Conservation (phyloP, 148 eudicot species). For the Vaccinium macrocarpon region DNA sequence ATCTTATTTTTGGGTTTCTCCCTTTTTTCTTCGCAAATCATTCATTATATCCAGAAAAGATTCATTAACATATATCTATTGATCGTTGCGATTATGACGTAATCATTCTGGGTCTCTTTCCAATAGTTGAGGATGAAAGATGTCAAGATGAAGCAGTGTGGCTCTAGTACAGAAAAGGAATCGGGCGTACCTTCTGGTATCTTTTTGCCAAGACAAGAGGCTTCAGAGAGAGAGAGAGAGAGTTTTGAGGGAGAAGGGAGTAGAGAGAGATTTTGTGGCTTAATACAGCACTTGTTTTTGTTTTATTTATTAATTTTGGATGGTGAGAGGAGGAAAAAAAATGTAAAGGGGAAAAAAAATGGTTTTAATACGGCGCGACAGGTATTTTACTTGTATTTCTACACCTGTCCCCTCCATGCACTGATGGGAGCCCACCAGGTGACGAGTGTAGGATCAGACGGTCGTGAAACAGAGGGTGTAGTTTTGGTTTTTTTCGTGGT, state of each 20-base stretch:
- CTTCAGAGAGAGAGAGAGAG: background rate
- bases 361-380: conserved; percentile 19
- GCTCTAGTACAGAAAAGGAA: background rate
- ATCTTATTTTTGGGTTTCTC: background rate
- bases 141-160: background rate
- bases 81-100: conserved; percentile 1
- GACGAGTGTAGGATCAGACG: background rate
- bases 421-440: conserved; percentile 19
- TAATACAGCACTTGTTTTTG: background rate
- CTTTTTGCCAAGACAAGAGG: conserved; percentile 13
- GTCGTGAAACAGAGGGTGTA: background rate
- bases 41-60: background rate
- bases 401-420: conserved; percentile 34
- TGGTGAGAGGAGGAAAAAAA: background rate
- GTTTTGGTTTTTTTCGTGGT: background rate
- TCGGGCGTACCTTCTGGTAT: conserved; percentile 19
- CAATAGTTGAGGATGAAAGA: background rate
- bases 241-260: background rate
- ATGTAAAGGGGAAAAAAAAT: background rate
- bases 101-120: background rate
- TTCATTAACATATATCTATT: background rate
- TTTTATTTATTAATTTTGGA: background rate
- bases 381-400: conserved; percentile 11
- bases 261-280: conserved; percentile 14
- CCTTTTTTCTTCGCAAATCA: background rate